Evolutionary conservation across 352 stramenopile genomes (phyloP).

Genomic region (Phytopythium cucurbitacearum): DNA sequence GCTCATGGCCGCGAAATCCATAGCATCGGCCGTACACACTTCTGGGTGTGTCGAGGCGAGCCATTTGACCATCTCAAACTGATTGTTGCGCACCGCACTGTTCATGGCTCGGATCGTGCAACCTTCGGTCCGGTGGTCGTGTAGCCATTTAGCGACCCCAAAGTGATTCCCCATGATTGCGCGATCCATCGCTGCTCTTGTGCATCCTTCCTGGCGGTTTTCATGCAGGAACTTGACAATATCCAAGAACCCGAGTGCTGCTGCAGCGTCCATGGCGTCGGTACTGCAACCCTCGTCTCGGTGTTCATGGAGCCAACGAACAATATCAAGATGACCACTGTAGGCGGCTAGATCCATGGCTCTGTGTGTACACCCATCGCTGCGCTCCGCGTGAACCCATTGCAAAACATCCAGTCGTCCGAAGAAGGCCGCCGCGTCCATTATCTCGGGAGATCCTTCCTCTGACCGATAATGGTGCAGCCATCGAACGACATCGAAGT

Average conservation of each 20-base stretch:
- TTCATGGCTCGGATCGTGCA: slow-evolving; percentile 16
- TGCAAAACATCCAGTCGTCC: slow-evolving; percentile 22
- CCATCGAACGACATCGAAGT: slow-evolving; percentile 26
- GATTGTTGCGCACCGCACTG: slow-evolving; percentile 17
- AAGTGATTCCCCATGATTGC: slow-evolving; percentile 10
- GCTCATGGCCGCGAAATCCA: slow-evolving; percentile 23
- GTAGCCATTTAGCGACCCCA: not conserved
- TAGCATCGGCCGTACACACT: slow-evolving; percentile 19
- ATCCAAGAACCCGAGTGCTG: slow-evolving; percentile 14
- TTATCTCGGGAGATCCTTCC: slow-evolving; percentile 17
- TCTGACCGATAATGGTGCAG: slow-evolving; percentile 27
- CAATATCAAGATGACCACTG: not conserved
- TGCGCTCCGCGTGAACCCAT: slow-evolving; percentile 5
- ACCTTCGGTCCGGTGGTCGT: slow-evolving; percentile 1
- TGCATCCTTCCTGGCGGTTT: slow-evolving; percentile 24
- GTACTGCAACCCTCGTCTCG: slow-evolving; percentile 13
- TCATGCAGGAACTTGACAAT: slow-evolving; percentile 31
- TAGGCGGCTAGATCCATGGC: not conserved
- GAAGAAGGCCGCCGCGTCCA: slow-evolving; percentile 30
- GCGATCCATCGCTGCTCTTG: slow-evolving; percentile 19
- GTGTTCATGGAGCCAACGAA: not conserved
- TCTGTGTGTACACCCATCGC: slow-evolving; percentile 3
- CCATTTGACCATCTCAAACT: slow-evolving; percentile 20
- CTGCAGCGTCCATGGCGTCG: slow-evolving; percentile 22
- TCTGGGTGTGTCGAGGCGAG: slow-evolving; percentile 17